Evolutionary conservation across 495 filamentous ascomycete species (phyloP), one percentile per base, ranked within the genome.

Genomic region (Aspergillus bridgeri): DNA sequence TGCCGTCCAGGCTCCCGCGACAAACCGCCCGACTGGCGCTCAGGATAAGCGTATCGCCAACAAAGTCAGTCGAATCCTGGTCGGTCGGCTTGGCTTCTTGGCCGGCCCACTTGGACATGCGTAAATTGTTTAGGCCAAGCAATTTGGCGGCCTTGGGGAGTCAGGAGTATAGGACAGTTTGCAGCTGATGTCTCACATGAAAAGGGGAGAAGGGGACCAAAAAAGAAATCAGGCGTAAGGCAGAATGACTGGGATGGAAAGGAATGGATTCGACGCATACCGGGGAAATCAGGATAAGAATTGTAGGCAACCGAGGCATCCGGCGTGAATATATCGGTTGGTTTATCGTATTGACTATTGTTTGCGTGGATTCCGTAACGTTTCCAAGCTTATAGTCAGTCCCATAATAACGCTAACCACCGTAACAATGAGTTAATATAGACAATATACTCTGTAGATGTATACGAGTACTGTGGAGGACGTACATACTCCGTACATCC

Each of bases 41-140:
- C 61, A 67, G 66, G 62, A 58, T 61, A 71, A 73, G 70, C 71
- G 69, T 71, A 74, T 76, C 73, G 70, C 71, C 70, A 74, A 69
- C 66, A 70, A 69, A 68, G 61, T 62, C 60, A 62, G 66, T 54
- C 59, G 25, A 51, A 58, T 63, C 63, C 60, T 65, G 63, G 66
- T 58, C 64, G 60, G 59, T 58, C 60, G 38, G 57, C 62, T 64
- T 64, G 59, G 61, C 56, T 48, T 48, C 58, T 54, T 61, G 62
- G 59, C 59, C 44, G 47, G 51, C 23, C 51, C 57, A 59, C 52
- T 51, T 50, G 23, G 18, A 43, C 54, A 53, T 38, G 45, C 43
- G 20, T 58, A 55, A 49, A 49, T 57, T 58, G 51, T 54, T 54
- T 51, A 50, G 47, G 57, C 50, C 57, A 59, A 59, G 57, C 44